Percentiles rank a stretch among this genome's conserved stretches.
phyloP scores from a whole-genome alignment of 306 rosid species.

The Pyrus bretschneideri region DNA sequence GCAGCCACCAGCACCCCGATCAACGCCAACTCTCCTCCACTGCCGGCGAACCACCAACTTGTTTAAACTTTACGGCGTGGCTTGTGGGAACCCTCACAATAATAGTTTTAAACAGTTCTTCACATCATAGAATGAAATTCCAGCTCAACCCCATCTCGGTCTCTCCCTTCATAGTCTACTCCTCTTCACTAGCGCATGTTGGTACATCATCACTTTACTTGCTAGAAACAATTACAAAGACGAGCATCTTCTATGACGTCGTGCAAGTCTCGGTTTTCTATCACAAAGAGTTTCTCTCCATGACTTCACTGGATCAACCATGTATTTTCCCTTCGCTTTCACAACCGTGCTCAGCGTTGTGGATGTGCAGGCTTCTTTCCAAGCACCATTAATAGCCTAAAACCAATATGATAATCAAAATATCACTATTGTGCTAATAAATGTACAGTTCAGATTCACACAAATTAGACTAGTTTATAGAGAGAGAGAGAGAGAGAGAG shows the following conservation, averaged over 20 bases:
- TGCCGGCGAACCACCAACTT: background rate
- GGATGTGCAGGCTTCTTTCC: too few species aligned
- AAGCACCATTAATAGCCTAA: too few species aligned
- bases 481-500: too few species aligned
- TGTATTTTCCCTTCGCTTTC: too few species aligned
- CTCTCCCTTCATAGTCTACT: background rate
- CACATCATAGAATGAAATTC: background rate
- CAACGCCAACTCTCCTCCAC: background rate
- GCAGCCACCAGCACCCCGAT: background rate
- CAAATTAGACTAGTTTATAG: too few species aligned
- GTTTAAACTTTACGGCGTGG: background rate
- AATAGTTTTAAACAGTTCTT: background rate
- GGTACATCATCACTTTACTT: background rate
- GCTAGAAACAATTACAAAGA: background rate
- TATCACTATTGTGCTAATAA: too few species aligned
- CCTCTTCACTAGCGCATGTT: background rate
- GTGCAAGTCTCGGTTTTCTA: background rate
- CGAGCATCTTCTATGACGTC: background rate
- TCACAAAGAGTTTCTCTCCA: background rate
- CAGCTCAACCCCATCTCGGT: background rate
- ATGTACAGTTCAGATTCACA: too few species aligned
- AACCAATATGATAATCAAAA: too few species aligned
- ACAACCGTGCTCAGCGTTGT: too few species aligned
- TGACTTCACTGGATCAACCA: background rate
- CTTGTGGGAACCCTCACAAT: background rate